Evolutionary conservation across 805 yeast genomes (phyloP).

Genomic region (Sungouiozyma intestinalis): DNA sequence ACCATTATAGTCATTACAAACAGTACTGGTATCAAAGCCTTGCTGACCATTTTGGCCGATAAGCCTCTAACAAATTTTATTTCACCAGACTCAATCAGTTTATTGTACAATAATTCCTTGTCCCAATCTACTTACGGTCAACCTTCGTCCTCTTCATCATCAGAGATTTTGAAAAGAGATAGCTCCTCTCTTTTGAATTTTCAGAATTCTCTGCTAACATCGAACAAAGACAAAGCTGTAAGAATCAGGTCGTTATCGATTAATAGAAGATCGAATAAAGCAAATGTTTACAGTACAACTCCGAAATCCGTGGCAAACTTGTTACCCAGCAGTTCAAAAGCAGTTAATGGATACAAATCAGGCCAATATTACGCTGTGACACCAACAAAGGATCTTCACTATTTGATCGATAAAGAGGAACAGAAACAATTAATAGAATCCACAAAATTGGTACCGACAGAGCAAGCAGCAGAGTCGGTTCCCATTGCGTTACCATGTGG

Average conservation of each 20-base stretch:
- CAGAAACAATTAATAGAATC: slow-evolving; percentile 5
- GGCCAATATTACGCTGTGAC: not conserved
- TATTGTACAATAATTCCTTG: slow-evolving; percentile 13
- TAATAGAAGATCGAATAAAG: slow-evolving; percentile 13
- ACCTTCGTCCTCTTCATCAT: not conserved
- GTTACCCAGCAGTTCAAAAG: not conserved
- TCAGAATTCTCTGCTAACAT: slow-evolving; percentile 23
- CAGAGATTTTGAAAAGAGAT: slow-evolving; percentile 15
- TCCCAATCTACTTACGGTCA: slow-evolving; percentile 7
- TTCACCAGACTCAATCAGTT: slow-evolving; percentile 23
- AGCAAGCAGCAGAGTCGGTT: not conserved
- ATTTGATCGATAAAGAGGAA: not conserved
- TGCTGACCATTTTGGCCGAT: slow-evolving; percentile 27
- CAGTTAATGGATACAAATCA: not conserved
- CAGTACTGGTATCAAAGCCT: slow-evolving; percentile 27
- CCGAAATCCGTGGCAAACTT: not conserved
- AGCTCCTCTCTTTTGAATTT: slow-evolving; percentile 24
- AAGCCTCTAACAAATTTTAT: slow-evolving; percentile 24
- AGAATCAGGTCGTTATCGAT: slow-evolving; percentile 23
- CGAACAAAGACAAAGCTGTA: slow-evolving; percentile 28
- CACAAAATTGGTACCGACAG: not conserved
- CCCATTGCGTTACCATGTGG: not conserved
- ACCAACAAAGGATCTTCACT: not conserved
- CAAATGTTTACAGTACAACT: slow-evolving; percentile 4
- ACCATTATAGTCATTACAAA: slow-evolving; percentile 25